Evolutionary conservation across 148 eudicot genomes (phyloP), one percentile per base, ranked within the genome.

Genomic region (Cornus suecica): DNA sequence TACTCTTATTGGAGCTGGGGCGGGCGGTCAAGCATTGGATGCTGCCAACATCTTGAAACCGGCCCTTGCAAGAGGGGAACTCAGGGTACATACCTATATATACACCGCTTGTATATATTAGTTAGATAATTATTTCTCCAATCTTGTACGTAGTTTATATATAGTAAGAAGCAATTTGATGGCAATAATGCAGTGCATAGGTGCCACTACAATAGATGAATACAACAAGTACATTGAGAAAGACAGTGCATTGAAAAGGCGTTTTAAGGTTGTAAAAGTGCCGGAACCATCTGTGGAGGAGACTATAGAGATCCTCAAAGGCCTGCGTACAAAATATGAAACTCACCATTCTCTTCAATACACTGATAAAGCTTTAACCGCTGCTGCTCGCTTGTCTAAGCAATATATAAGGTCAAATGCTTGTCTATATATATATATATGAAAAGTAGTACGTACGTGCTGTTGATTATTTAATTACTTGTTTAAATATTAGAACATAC

Each of bases 341-440:
- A 45, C 51, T 24, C 79, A 71, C 32, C 83, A 80, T 54, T 56
- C 66, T 32, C 68, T 80, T 4, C 62, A 63, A 0, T 80, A 80
- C 58, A 65, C 71, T 22, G 79, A 80, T 26, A 76, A 70, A 7
- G 75, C 83, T 30, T 42, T 80, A 68, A 32, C 65, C 18, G 79
- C 79, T 24, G 76, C 83, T 20, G 79, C 74, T 34, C 65, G 66
- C 26, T 68, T 80, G 22, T 80, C 83, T 1, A 65, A 80, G 30
- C 79, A 48, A 71, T 76, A 75, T 22, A 74, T 76, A 66, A 75
- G 74, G 80, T 76, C 31, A 32, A 3, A 32, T 0, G 4, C 7
- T 32, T 8, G 4, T 32, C 37, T n/a, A n/a, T n/a, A n/a, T n/a
- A n/a, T n/a, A n/a, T n/a, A n/a, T n/a, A n/a, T n/a, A n/a, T n/a